Evolutionary conservation across 768 basidiomycete species (phyloP).

Genomic region (Sistotremastrum suecicum): DNA sequence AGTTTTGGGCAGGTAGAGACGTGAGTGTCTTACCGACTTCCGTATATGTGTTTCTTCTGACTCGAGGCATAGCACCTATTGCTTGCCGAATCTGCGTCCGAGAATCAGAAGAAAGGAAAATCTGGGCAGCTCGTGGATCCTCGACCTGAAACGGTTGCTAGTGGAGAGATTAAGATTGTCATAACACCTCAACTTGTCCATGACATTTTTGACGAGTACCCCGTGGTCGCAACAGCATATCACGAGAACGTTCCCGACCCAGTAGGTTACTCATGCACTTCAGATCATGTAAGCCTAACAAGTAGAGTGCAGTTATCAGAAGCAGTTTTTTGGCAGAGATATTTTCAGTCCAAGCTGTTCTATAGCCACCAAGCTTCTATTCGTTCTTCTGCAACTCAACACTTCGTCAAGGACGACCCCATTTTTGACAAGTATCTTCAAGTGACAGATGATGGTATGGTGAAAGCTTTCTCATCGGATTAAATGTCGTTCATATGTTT

Average conservation of each 20-base stretch:
- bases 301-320: constrained; percentile 53
- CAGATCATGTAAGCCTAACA: constrained; percentile 3
- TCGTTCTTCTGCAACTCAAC: constrained; percentile 69
- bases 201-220: constrained; percentile 97
- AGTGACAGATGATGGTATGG: constrained; percentile 79
- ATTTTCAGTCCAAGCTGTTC: constrained; percentile 93
- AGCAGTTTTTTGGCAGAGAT: constrained; percentile 91
- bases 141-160: constrained; percentile 69
- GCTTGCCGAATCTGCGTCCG: constrained; percentile 58
- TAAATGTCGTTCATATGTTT: constrained; percentile 7
- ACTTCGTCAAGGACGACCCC: constrained; percentile 78
- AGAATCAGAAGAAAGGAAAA: constrained; percentile 67
- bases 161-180: constrained; percentile 77
- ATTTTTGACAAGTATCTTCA: constrained; percentile 97
- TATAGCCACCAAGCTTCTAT: constrained; percentile 90
- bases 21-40: constrained; percentile 25
- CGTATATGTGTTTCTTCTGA: constrained; percentile 6
- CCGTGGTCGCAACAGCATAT: constrained; percentile 86
- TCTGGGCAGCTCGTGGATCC: constrained; percentile 79
- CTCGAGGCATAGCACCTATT: constrained; percentile 46
- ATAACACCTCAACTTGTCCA: constrained; percentile 86
- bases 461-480: neutral
- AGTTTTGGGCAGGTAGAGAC: constrained; percentile 97
- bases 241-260: constrained; percentile 83
- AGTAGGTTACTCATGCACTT: constrained; percentile 25